Conservation (phyloP, 768 basidiomycete species). For the Infundibulicybe gibba region DNA sequence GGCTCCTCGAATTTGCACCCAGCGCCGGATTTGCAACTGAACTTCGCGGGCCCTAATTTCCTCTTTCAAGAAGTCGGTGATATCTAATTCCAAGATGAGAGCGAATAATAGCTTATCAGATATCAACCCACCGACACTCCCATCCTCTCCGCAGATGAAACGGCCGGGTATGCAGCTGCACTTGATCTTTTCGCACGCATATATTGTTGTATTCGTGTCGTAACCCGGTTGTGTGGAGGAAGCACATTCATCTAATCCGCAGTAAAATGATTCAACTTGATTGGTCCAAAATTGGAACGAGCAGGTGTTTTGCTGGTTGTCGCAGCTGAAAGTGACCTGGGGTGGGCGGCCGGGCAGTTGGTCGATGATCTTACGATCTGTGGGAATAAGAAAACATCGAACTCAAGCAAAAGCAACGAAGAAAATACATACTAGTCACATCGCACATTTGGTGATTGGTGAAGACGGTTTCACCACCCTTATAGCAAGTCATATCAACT, state of each 20-base stretch:
- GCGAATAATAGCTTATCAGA: neutral
- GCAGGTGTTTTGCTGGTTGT: slow-evolving; percentile 58
- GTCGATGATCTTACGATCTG: slow-evolving; percentile 94
- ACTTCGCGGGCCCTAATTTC: slow-evolving; percentile 88
- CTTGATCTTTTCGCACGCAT: slow-evolving; percentile 79
- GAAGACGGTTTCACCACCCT: slow-evolving; percentile 89
- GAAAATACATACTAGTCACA: slow-evolving; percentile 77
- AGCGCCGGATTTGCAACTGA: slow-evolving; percentile 67
- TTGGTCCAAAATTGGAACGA: slow-evolving; percentile 99
- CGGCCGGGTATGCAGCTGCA: slow-evolving; percentile 92
- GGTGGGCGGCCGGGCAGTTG: slow-evolving; percentile 86
- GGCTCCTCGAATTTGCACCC: slow-evolving; percentile 94
- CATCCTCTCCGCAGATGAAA: slow-evolving; percentile 95
- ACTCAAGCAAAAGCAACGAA: neutral
- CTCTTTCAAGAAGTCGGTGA: slow-evolving; percentile 87
- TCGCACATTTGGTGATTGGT: slow-evolving; percentile 97
- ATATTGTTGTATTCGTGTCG: slow-evolving; percentile 68
- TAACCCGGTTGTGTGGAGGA: slow-evolving; percentile 46
- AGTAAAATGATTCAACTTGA: slow-evolving; percentile 93
- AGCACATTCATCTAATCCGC: slow-evolving; percentile 71
- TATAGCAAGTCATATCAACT: slow-evolving; percentile 90
- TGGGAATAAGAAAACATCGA: neutral
- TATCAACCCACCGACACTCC: slow-evolving; percentile 75
- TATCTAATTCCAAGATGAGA: slow-evolving; percentile 49
- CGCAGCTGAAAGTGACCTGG: slow-evolving; percentile 96